These are phyloP conservation scores for Plasmodium vivax DNA, from an alignment of 169 alveolate genomes.

Conservation along the genomic window DNA sequence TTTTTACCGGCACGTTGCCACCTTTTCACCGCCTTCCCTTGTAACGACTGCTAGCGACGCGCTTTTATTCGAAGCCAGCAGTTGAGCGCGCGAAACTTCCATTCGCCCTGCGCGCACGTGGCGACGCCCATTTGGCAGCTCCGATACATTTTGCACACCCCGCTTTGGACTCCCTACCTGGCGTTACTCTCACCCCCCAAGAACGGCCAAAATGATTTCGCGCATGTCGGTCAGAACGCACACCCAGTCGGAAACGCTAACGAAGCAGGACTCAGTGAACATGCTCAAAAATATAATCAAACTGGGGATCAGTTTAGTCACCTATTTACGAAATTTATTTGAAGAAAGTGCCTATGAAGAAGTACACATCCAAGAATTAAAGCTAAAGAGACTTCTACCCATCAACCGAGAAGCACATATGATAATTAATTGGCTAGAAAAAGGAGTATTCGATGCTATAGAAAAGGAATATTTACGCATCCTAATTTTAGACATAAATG, in stretches of 20 bases:
- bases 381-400: constrained; percentile 77
- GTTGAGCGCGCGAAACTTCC: neutral
- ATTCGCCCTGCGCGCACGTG: neutral
- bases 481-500: constrained; percentile 83
- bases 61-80: neutral
- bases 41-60: neutral
- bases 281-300: constrained; percentile 81
- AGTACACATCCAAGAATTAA: constrained; percentile 78
- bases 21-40: neutral
- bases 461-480: constrained; percentile 82
- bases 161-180: neutral
- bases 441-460: constrained; percentile 89
- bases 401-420: constrained; percentile 77
- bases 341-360: constrained; percentile 83
- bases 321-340: constrained; percentile 80
- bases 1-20: neutral
- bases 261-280: constrained; percentile 75
- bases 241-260: constrained; percentile 41
- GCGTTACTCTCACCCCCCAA: neutral
- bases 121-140: neutral
- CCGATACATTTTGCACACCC: neutral
- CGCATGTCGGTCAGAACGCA: constrained; percentile 71
- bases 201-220: constrained; percentile 25
- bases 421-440: constrained; percentile 87
- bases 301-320: constrained; percentile 80